Evolutionary conservation across 106 monocot genomes (phyloP).

Genomic region (Dioscorea alata): DNA sequence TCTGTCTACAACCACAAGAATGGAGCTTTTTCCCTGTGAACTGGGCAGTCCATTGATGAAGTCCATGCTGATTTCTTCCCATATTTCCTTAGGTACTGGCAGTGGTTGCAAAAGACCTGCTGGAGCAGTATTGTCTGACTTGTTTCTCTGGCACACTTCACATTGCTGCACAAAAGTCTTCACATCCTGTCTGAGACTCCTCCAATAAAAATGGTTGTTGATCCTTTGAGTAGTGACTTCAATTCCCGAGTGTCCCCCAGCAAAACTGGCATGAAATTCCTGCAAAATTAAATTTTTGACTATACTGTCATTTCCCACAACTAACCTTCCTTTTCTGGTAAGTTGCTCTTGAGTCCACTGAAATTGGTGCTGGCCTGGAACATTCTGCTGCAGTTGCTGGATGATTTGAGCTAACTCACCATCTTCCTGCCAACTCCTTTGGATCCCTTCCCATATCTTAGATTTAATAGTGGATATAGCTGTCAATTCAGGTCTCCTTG

Average conservation of each 20-base stretch:
- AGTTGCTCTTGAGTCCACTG: no score
- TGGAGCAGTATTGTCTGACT: not conserved
- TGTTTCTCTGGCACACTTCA: not conserved
- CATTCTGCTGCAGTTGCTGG: not conserved
- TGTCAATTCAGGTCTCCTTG: no score
- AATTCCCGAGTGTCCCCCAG: not conserved
- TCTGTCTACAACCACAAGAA: conserved; percentile 5
- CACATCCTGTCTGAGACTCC: not conserved
- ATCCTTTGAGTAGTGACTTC: not conserved
- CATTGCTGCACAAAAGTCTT: not conserved
- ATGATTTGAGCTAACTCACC: not conserved
- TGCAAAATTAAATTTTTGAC: no score
- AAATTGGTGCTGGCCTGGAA: no score
- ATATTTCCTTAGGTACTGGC: not conserved
- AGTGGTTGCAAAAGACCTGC: conserved; percentile 11
- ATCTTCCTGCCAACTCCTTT: not conserved
- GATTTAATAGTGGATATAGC: no score
- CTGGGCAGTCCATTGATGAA: no score
- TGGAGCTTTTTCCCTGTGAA: not conserved
- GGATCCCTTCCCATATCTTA: no score
- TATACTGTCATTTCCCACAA: no score
- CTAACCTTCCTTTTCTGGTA: no score
- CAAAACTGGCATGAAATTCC: no score
- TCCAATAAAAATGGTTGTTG: not conserved
- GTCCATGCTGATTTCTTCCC: no score